Conservation (phyloP, 257 asterid genomes). For the Ilex aquifolium region DNA sequence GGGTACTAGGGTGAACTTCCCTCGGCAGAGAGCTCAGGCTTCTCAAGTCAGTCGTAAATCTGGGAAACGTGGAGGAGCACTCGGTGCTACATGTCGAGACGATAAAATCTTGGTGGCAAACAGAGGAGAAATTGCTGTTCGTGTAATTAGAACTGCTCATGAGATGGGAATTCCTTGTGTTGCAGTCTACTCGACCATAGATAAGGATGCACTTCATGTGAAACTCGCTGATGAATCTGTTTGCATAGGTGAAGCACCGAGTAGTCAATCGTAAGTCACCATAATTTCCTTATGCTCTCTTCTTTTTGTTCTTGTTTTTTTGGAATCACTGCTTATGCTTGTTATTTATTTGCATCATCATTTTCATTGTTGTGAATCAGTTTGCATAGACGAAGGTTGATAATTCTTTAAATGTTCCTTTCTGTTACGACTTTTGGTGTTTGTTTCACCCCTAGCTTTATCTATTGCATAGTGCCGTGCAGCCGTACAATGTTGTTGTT, state of each 20-base stretch:
- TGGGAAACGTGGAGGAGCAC: constrained; percentile 62
- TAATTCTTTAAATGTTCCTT: background rate
- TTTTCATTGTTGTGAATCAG: background rate
- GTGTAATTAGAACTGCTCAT: constrained; percentile 96
- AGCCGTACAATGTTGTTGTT: no score
- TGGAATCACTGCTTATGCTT: background rate
- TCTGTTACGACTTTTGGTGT: background rate
- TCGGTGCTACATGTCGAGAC: constrained; percentile 50
- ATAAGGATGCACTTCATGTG: constrained; percentile 95
- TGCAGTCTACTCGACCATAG: constrained; percentile 94
- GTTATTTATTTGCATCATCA: background rate
- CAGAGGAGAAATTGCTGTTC: constrained; percentile 98
- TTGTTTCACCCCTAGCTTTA: no score
- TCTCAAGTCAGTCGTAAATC: constrained; percentile 37
- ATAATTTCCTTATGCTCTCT: constrained; percentile 2
- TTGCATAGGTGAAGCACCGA: constrained; percentile 99
- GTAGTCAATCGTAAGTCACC: constrained; percentile 89
- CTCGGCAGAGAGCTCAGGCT: constrained; percentile 47
- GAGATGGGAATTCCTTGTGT: constrained; percentile 99
- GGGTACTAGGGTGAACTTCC: constrained; percentile 58
- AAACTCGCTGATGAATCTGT: constrained; percentile 96
- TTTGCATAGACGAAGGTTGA: background rate
- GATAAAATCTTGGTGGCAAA: constrained; percentile 93
- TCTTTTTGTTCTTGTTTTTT: constrained; percentile 2
- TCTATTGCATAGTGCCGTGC: no score